phyloP scores from a whole-genome alignment of 148 eudicot genomes.

The Chenopodium album region DNA sequence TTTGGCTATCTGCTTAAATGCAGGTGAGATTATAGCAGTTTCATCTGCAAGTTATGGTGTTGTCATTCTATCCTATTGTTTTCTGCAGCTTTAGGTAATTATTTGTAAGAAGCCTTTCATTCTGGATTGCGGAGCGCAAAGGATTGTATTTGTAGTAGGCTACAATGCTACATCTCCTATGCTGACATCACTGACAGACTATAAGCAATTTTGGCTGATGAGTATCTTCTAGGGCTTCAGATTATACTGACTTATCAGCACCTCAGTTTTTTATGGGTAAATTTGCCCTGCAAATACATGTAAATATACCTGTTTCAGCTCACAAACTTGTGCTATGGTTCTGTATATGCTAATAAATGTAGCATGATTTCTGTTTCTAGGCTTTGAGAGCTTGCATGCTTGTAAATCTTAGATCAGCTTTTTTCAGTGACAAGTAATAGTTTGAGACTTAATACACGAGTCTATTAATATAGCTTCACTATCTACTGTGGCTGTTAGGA shows the following conservation, averaged over 20 bases:
- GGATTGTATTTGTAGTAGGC: conserved; percentile 18
- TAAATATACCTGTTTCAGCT: conserved; percentile 15
- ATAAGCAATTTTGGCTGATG: conserved; percentile 26
- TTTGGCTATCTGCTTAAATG: conserved; percentile 1
- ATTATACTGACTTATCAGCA: not conserved
- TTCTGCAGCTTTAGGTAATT: conserved; percentile 9
- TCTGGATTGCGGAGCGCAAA: conserved; percentile 14
- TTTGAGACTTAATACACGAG: not conserved
- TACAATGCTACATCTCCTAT: not conserved
- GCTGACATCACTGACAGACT: conserved; percentile 13
- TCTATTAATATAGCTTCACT: not conserved
- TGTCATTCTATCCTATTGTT: not conserved
- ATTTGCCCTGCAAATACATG: conserved; percentile 3
- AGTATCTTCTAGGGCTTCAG: conserved; percentile 12
- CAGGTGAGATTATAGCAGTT: conserved; percentile 7
- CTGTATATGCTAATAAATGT: conserved; percentile 23
- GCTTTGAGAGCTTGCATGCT: not conserved
- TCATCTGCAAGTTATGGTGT: not conserved
- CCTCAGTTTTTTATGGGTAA: not conserved
- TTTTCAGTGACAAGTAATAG: not conserved
- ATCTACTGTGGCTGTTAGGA: not conserved
- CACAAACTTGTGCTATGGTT: not conserved
- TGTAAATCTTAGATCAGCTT: not conserved
- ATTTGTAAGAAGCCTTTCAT: not conserved
- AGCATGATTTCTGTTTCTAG: not conserved